Percentiles rank a stretch among this genome's conserved stretches.
Conservation (phyloP, 2,329 filamentous ascomycete species). For the Diplodia intermedia region DNA sequence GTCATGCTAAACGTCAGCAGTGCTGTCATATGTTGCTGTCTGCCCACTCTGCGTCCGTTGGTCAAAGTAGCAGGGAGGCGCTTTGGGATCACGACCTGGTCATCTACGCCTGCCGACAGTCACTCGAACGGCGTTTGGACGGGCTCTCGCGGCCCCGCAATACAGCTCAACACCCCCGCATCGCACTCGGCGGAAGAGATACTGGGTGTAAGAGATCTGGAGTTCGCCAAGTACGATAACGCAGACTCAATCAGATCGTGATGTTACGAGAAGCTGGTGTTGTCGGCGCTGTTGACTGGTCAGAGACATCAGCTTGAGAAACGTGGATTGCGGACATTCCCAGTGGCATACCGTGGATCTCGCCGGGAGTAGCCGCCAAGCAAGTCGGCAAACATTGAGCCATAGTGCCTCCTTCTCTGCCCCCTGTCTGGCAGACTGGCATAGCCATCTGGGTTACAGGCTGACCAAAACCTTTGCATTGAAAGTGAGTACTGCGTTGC, state of each 20-base stretch:
- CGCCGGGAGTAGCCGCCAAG: too few species aligned
- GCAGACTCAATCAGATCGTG: neutral
- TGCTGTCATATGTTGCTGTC: conserved; percentile 8
- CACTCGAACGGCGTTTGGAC: neutral
- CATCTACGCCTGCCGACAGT: neutral
- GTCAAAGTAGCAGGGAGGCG: neutral
- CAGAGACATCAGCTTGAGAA: too few species aligned
- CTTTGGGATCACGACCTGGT: neutral
- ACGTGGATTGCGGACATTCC: too few species aligned
- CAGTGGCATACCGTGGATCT: too few species aligned
- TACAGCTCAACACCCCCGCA: neutral
- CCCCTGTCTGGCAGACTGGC: too few species aligned
- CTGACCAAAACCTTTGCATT: too few species aligned
- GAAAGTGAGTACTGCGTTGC: too few species aligned
- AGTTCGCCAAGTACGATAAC: neutral
- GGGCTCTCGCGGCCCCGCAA: neutral
- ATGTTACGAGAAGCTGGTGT: too few species aligned
- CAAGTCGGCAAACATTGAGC: too few species aligned
- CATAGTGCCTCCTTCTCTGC: too few species aligned
- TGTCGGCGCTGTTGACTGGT: too few species aligned
- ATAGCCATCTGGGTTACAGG: too few species aligned
- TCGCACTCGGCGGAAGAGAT: neutral
- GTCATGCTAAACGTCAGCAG: neutral
- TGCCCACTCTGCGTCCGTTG: neutral
- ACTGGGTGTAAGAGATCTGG: neutral